These are phyloP conservation scores for Chlorella vulgaris DNA, from an alignment of 139 green algal genomes.

Conservation along the genomic window DNA sequence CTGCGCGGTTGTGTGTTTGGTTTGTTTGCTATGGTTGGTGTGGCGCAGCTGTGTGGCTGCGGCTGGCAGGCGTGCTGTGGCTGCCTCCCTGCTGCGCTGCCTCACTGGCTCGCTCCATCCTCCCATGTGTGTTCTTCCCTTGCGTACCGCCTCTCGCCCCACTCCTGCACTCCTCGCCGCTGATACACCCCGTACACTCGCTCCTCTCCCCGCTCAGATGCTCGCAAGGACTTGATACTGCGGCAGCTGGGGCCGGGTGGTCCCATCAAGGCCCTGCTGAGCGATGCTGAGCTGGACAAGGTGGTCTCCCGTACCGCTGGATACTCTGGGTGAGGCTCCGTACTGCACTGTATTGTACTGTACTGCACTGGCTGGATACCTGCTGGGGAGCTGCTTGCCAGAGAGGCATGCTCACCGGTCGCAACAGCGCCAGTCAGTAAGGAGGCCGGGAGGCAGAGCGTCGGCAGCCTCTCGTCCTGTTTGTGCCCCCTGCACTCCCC, in stretches of 20 bases:
- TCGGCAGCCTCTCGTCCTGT: no score
- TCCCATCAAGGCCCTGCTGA: conserved; percentile 48
- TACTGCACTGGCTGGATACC: background rate
- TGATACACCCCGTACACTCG: no score
- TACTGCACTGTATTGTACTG: background rate
- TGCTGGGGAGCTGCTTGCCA: no score
- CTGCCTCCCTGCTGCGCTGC: background rate
- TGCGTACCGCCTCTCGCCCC: no score
- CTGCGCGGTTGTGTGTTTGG: background rate
- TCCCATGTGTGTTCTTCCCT: no score
- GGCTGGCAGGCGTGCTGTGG: background rate
- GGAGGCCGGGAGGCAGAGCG: no score
- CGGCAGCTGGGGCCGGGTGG: conserved; percentile 30
- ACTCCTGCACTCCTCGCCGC: no score
- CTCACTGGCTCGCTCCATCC: background rate
- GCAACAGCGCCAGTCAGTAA: no score
- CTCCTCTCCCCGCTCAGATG: conserved; percentile 24
- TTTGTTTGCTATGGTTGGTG: no score
- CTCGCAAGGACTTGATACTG: conserved; percentile 31
- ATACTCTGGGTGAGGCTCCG: conserved; percentile 54
- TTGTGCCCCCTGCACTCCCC: no score
- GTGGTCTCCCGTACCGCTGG: conserved; percentile 78
- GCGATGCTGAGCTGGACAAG: conserved; percentile 72
- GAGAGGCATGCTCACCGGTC: no score
- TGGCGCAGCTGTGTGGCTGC: no score